Conservation (phyloP, 2,329 filamentous ascomycete species). For the Iodosphaeria phyllophila region DNA sequence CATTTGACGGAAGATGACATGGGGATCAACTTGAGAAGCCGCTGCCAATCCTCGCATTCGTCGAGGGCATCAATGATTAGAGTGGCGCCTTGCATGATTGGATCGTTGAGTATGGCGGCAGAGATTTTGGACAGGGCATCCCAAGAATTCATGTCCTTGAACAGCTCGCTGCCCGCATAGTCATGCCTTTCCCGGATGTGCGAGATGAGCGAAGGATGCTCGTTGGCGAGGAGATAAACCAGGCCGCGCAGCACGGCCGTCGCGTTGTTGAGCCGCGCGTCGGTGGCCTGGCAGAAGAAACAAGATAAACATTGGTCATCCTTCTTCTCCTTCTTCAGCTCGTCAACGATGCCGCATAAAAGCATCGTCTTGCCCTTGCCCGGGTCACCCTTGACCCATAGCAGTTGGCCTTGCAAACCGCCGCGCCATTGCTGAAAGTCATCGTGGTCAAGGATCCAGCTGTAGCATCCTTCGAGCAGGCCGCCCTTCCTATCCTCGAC, state of each 20-base stretch:
- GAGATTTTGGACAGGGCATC: conserved; percentile 18
- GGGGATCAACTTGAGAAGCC: conserved; percentile 2
- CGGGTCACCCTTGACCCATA: conserved; percentile 18
- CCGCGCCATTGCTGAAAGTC: conserved; percentile 11
- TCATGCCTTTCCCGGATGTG: conserved; percentile 17
- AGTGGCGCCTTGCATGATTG: conserved; percentile 8
- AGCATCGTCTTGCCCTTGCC: conserved; percentile 19
- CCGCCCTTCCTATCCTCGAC: conserved; percentile 17
- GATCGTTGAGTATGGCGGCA: conserved; percentile 17
- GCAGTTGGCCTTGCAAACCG: conserved; percentile 6
- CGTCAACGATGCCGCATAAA: conserved; percentile 9
- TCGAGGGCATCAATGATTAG: conserved; percentile 2
- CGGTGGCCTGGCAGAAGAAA: conserved; percentile 24
- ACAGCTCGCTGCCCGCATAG: conserved; percentile 13
- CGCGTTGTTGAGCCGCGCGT: conserved; percentile 17
- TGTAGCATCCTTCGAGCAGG: conserved; percentile 13
- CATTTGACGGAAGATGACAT: conserved; percentile 15
- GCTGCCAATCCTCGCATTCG: not conserved
- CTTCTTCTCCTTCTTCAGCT: conserved; percentile 5
- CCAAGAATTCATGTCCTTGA: conserved; percentile 20
- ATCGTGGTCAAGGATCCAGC: conserved; percentile 15
- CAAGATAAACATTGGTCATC: conserved; percentile 6
- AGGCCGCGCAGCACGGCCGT: conserved; percentile 22
- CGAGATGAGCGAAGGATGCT: conserved; percentile 14
- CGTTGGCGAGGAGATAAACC: conserved; percentile 17